Evolutionary conservation across 441 rosid species (phyloP), one percentile per base, ranked within the genome.

Genomic region (Populus tomentosa): DNA sequence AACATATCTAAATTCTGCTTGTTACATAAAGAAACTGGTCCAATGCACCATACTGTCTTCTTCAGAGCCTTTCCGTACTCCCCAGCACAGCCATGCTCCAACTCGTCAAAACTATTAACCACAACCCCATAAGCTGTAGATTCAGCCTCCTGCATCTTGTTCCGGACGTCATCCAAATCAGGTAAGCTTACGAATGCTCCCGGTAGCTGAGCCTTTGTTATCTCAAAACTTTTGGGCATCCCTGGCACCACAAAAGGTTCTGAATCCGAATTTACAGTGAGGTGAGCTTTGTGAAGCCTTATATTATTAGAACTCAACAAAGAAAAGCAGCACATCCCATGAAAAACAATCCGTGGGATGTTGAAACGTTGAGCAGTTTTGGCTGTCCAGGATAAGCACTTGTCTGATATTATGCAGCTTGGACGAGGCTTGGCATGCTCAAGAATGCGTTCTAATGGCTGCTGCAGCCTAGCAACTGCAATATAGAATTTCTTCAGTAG

Each of bases 201-300:
- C 26, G 82, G 82, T 4, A 88, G 80, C 78, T 88, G 88, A 32
- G 63, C 79, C 71, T 83, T 70, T 40, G 89, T 84, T 18, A 91
- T 30, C 77, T 72, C 3, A 46, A 82, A 72, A 20, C 83, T 75
- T 10, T 76, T 33, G 1, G 78, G 75, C 66, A 88, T 78, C 28
- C 62, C 72, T 4, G 86, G 85, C 0, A 75, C 80, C 7, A 40
- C 70, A 2, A 80, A 83, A 28, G 78, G 71, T 28, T 80, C 76
- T 7, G 23, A 62, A 13, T 86, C 83, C 0, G 84, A 75, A 24
- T 70, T 23, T 61, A 74, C 72, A 20, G 80, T 21, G 77, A 79
- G 33, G 21, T 79, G 80, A 4, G 75, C 75, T 9, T 72, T 67
- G 46, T 38, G 33, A n/a, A 50, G 28, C 61, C 74, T 14, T 11